phyloP scores from a whole-genome alignment of 129 eudicot species.

The Kitagawia praeruptora region DNA sequence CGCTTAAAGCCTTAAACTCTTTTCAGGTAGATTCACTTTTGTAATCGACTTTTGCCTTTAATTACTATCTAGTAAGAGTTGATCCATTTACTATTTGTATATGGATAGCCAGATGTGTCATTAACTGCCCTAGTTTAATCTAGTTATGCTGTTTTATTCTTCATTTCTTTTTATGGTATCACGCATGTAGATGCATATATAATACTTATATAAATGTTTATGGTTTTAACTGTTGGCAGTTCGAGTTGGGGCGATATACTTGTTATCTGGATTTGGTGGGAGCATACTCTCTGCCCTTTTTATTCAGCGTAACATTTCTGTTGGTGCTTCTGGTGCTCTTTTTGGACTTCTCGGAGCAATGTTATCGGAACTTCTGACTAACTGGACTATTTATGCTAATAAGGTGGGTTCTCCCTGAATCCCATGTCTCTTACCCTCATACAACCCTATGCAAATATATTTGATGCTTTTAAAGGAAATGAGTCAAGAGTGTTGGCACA shows the following conservation, averaged over 20 bases:
- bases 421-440: not conserved
- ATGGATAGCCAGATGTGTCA: not conserved
- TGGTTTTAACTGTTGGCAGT: constrained; percentile 31
- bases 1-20: not conserved
- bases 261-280: constrained; percentile 81
- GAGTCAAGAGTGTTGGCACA: not conserved
- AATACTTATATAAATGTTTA: not conserved
- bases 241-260: constrained; percentile 71
- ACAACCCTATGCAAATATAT: not conserved
- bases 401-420: constrained; percentile 38
- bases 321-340: constrained; percentile 97
- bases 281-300: constrained; percentile 75
- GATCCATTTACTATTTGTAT: not conserved
- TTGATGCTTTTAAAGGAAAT: not conserved
- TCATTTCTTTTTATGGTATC: not conserved
- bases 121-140: not conserved
- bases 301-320: constrained; percentile 65
- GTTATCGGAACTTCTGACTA: constrained; percentile 82
- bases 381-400: constrained; percentile 88
- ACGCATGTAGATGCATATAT: not conserved
- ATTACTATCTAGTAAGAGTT: not conserved
- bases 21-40: not conserved
- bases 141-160: not conserved
- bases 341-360: constrained; percentile 98
- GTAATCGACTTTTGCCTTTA: not conserved